Base-by-base conservation (phyloP, 2,329 filamentous ascomycete species). In the Pseudovirgaria hyperparasitica region DNA sequence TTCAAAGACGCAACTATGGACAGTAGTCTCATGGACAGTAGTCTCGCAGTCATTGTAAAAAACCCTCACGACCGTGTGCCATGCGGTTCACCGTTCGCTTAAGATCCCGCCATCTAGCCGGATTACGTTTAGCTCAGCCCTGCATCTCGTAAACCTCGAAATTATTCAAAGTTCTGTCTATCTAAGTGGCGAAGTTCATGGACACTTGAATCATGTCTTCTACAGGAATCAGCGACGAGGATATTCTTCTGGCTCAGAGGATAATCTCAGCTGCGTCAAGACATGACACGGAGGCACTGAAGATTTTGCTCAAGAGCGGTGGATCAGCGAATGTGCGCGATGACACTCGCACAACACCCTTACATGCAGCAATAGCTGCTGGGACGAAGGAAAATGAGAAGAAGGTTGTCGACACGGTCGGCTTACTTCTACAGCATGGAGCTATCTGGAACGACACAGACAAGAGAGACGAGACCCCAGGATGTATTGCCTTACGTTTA, bases 371-470 rank as follows among this genome's bases (percentile, higher is more conserved):
- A 20, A 48, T 50, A 34, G 38, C 38, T 5, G 29, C 46, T 6
- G 41, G 45, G 3, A 41, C 38, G 18, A 45, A 48, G 34, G 40
- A 48, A 30, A 40, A 37, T 1, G 35, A 34, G 6, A 42, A 48
- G 11, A 38, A 41, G 19, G 46, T 45, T 0, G 25, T 51, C 5
- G 37, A 46, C 21, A 52, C 47, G 1, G 42, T 52, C 10, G 32
- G 48, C 11, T 31, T 48, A 6, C 26, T 54, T 16, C 43, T 54
- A 8, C 36, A 50, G 25, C 52, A 54, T 30, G 50, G 50, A n/a
- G 48, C 47, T 11, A 52, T 54, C 29, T 54, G 49, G 50, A 54
- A 54, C 27, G 50, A 52, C 27, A 31, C 52, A 30, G 51, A 52
- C 36, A 46, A 44, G 25, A 42, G 51, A 17, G 50, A 51, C 22